phyloP scores from a whole-genome alignment of 2,329 filamentous ascomycete species.

The Scedosporium minutisporum region DNA sequence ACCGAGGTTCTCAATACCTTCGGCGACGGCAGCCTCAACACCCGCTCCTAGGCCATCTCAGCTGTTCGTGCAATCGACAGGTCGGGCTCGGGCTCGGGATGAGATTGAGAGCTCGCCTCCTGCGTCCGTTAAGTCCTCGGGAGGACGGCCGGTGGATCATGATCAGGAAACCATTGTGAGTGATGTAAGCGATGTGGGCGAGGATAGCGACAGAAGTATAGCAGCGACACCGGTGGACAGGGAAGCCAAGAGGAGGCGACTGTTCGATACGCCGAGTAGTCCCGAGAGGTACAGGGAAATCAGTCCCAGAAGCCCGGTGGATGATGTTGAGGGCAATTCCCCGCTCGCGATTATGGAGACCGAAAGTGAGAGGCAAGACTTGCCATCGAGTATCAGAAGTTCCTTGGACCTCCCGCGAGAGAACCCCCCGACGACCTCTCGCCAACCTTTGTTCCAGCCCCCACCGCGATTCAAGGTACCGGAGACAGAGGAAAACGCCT shows the following conservation, averaged over 20 bases:
- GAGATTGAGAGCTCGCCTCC: constrained; percentile 6
- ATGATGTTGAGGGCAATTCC: neutral
- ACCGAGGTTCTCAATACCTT: neutral
- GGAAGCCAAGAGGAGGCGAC: neutral
- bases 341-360: neutral
- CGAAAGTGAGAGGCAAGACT: neutral
- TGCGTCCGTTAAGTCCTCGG: neutral
- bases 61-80: neutral
- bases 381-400: neutral
- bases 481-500: neutral
- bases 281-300: neutral
- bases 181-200: neutral
- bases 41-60: neutral
- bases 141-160: neutral
- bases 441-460: constrained; percentile 2
- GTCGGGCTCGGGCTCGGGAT: neutral
- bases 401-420: neutral
- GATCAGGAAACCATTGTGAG: neutral
- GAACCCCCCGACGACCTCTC: neutral
- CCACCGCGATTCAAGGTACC: constrained; percentile 1
- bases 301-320: neutral
- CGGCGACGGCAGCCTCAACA: neutral
- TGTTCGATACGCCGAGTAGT: neutral
- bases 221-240: neutral
- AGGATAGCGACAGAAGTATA: neutral